A percentile compares a stretch with the other conserved stretches of the same genome.
These are phyloP conservation scores for Mrakia gelida DNA, from an alignment of 768 basidiomycete species.

Conservation along the genomic window DNA sequence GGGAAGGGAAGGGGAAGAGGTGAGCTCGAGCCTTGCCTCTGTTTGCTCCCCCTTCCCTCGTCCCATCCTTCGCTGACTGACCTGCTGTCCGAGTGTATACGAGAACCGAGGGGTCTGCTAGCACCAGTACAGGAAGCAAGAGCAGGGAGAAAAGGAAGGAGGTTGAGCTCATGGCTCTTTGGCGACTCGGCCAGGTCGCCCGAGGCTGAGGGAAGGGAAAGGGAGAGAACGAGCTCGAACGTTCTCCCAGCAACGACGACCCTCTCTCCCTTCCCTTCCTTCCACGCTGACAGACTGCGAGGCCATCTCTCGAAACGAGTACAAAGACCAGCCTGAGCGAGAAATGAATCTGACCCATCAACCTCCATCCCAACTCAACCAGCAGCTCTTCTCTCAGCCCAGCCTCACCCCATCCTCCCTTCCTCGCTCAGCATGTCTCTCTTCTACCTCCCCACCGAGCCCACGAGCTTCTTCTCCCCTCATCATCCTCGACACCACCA, in stretches of 20 bases:
- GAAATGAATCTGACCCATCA: background rate
- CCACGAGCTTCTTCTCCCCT: background rate
- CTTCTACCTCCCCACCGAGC: background rate
- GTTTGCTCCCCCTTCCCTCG: background rate
- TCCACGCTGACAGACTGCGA: background rate
- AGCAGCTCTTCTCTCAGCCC: background rate
- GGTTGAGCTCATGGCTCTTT: background rate
- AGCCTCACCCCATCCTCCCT: background rate
- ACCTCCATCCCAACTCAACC: background rate
- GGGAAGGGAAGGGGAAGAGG: conserved; percentile 47
- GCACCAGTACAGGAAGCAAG: background rate
- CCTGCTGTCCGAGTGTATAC: conserved; percentile 30
- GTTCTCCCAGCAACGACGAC: background rate
- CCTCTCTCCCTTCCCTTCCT: background rate
- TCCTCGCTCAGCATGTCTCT: background rate
- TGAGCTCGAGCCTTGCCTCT: background rate
- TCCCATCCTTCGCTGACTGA: background rate
- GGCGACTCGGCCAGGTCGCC: background rate
- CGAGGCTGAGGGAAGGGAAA: background rate
- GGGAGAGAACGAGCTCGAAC: background rate
- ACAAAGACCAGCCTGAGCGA: background rate
- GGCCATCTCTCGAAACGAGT: background rate
- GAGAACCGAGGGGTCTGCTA: conserved; percentile 5
- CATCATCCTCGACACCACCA: background rate
- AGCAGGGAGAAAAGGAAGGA: background rate